Percentiles rank a stretch among this genome's conserved stretches.
phyloP scores from a whole-genome alignment of 768 basidiomycete genomes.

The Coprinopsis cinerea region DNA sequence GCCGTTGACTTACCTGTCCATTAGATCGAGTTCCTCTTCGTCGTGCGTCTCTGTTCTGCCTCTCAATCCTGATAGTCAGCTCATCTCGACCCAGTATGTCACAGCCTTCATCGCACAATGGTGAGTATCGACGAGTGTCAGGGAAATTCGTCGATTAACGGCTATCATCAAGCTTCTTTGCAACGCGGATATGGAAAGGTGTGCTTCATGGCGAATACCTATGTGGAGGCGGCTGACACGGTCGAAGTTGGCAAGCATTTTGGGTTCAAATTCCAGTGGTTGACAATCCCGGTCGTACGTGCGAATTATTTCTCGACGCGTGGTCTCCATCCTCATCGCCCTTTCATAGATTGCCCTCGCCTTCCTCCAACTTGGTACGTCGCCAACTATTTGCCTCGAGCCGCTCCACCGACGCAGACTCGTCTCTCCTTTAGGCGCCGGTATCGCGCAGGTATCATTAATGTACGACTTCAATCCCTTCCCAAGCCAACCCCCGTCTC shows the following conservation, averaged over 20 bases:
- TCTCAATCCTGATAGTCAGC: background rate
- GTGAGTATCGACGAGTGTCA: background rate
- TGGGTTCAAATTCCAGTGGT: background rate
- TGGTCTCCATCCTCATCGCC: background rate
- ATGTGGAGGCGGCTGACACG: background rate
- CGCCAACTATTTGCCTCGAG: background rate
- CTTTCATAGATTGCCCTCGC: background rate
- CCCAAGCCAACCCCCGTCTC: background rate
- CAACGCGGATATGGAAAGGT: constrained; percentile 7
- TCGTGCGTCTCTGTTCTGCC: background rate
- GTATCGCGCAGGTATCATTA: background rate
- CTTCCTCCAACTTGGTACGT: background rate
- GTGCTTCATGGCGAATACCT: background rate
- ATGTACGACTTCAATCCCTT: background rate
- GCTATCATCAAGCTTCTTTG: constrained; percentile 4
- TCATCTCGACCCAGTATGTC: constrained; percentile 1
- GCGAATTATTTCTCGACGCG: background rate
- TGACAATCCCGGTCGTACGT: constrained; percentile 5
- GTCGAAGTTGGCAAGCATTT: constrained; percentile 4
- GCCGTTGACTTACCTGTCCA: background rate
- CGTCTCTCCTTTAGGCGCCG: background rate
- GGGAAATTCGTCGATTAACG: background rate
- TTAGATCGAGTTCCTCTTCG: constrained; percentile 8
- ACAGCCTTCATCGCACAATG: constrained; percentile 8
- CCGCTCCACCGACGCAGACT: background rate